These are phyloP conservation scores for Lecanicillium sp. DNA, from an alignment of 2,329 filamentous ascomycete species.

Conservation along the genomic window DNA sequence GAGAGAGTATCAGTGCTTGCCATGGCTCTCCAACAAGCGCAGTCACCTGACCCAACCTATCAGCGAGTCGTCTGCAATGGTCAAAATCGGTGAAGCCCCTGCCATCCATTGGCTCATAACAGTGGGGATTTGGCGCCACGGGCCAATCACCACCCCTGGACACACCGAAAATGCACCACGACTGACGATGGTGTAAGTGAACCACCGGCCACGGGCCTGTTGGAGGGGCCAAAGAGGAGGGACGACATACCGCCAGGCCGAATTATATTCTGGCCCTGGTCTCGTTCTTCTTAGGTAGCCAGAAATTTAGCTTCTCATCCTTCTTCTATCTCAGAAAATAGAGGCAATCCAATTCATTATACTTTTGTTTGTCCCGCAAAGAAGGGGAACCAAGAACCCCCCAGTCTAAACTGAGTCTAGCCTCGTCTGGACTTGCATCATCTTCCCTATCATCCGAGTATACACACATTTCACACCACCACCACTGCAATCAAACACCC, in stretches of 20 bases:
- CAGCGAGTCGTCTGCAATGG: slow-evolving; percentile 8
- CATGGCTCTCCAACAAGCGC: too few relatives aligned
- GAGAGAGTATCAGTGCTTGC: too few relatives aligned
- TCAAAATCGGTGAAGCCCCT: slow-evolving; percentile 11
- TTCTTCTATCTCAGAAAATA: background rate
- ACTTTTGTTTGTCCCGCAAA: background rate
- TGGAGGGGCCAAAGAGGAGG: slow-evolving; percentile 20
- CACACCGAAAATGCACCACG: slow-evolving; percentile 22
- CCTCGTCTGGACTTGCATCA: too few relatives aligned
- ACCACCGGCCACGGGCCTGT: slow-evolving; percentile 3
- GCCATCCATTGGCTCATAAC: slow-evolving; percentile 9
- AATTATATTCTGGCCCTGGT: slow-evolving; percentile 21
- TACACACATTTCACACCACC: too few relatives aligned
- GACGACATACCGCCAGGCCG: slow-evolving; percentile 19
- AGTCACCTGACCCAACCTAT: slow-evolving; percentile 1
- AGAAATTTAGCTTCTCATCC: background rate
- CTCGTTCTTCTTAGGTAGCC: too few relatives aligned
- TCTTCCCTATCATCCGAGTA: too few relatives aligned
- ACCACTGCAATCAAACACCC: too few relatives aligned
- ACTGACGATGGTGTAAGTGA: slow-evolving; percentile 31
- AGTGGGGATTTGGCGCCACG: background rate
- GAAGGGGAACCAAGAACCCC: too few relatives aligned
- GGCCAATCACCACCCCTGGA: slow-evolving; percentile 16
- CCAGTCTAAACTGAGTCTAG: too few relatives aligned
- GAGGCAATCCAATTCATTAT: too few relatives aligned